These are phyloP conservation scores for Lizonia empirigonia DNA, from an alignment of 2,329 filamentous ascomycete species.

Conservation along the genomic window DNA sequence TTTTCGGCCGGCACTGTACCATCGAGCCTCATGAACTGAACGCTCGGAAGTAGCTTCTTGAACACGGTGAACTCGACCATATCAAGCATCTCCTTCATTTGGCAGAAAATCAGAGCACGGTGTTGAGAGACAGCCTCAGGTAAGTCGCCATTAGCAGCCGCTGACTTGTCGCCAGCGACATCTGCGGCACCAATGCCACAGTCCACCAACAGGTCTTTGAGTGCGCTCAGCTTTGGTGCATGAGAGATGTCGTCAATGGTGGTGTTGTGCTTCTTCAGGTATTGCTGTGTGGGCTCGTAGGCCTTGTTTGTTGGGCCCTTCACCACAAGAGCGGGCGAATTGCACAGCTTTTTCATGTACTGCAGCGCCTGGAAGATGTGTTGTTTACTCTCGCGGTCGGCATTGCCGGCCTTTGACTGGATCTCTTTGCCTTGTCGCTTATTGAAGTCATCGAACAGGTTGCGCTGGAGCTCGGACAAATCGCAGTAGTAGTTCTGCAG, in stretches of 20 bases:
- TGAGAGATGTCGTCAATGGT: slow-evolving; percentile 83
- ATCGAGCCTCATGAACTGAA: slow-evolving; percentile 93
- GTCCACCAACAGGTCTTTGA: slow-evolving; percentile 94
- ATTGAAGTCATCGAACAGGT: slow-evolving; percentile 94
- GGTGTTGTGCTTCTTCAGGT: slow-evolving; percentile 78
- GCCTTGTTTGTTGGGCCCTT: slow-evolving; percentile 84
- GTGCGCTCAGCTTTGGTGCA: slow-evolving; percentile 88
- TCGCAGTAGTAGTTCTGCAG: slow-evolving; percentile 99
- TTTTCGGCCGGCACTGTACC: slow-evolving; percentile 90
- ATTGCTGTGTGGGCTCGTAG: slow-evolving; percentile 84
- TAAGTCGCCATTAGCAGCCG: slow-evolving; percentile 59
- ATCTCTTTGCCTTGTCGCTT: slow-evolving; percentile 92
- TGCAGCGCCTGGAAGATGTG: slow-evolving; percentile 99
- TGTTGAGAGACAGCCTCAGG: slow-evolving; percentile 91
- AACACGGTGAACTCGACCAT: slow-evolving; percentile 97
- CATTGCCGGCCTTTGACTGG: slow-evolving; percentile 76
- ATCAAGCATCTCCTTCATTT: slow-evolving; percentile 99
- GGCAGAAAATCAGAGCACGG: slow-evolving; percentile 94
- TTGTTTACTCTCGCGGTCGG: slow-evolving; percentile 90
- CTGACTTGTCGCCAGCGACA: slow-evolving; percentile 52
- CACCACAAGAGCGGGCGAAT: slow-evolving; percentile 94
- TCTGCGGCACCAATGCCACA: slow-evolving; percentile 82
- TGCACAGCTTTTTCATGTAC: slow-evolving; percentile 99
- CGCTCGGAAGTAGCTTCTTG: slow-evolving; percentile 85
- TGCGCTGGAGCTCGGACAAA: slow-evolving; percentile 90